phyloP scores from a whole-genome alignment of 352 stramenopile genomes.

The Globisporangium viniferum region DNA sequence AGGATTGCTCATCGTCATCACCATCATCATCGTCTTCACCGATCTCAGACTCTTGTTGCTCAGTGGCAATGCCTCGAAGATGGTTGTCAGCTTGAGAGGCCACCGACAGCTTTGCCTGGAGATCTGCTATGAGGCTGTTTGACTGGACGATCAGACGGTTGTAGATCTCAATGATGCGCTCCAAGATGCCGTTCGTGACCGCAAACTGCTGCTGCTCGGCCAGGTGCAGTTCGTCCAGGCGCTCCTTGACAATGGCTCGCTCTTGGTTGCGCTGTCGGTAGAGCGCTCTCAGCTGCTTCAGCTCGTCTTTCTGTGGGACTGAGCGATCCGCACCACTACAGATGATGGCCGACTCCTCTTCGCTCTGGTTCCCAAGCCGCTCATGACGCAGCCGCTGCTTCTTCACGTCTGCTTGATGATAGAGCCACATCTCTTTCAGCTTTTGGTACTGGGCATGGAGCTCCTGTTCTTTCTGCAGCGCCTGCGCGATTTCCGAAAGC shows the following conservation, averaged over 20 bases:
- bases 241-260: constrained; percentile 25
- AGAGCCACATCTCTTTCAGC: neutral
- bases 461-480: constrained; percentile 38
- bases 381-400: constrained; percentile 9
- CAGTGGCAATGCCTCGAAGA: no score
- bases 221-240: constrained; percentile 38
- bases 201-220: constrained; percentile 30
- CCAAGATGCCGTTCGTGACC: constrained; percentile 20
- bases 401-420: neutral
- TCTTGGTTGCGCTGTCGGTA: constrained; percentile 22
- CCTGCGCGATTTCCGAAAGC: constrained; percentile 39
- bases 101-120: constrained; percentile 16
- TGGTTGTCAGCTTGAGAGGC: neutral
- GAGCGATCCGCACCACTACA: neutral
- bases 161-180: constrained; percentile 23
- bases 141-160: constrained; percentile 18
- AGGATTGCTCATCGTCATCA: neutral
- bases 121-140: constrained; percentile 14
- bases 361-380: neutral
- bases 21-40: neutral
- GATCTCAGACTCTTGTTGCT: no score
- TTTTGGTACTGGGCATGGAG: constrained; percentile 17
- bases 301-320: neutral
- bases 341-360: neutral
- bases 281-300: constrained; percentile 4